Conservation (phyloP, 805 yeast species). For the Candida xiaguanensis region DNA sequence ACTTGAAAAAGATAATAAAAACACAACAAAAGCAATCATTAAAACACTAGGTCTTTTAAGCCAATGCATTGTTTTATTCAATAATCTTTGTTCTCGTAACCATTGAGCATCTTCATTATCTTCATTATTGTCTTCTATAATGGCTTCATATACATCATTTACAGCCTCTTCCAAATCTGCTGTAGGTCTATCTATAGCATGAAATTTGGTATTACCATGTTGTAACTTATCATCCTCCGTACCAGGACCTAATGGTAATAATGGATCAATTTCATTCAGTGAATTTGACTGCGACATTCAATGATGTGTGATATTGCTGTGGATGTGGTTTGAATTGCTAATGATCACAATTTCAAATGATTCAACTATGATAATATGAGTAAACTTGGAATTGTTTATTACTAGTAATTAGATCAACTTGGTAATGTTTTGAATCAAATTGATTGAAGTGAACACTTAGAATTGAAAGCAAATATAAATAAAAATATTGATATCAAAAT, state of each 20-base stretch:
- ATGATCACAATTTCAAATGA: no score
- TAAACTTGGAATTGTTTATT: no score
- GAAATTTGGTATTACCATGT: background rate
- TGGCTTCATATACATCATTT: slow-evolving; percentile 38
- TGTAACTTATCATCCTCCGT: background rate
- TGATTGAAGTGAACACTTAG: background rate
- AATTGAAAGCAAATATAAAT: background rate
- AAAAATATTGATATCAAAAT: background rate
- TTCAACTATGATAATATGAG: no score
- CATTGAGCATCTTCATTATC: slow-evolving; percentile 43
- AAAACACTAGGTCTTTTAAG: slow-evolving; percentile 52
- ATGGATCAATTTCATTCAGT: slow-evolving; percentile 2
- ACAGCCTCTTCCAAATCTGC: slow-evolving; percentile 27
- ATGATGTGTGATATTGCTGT: no score
- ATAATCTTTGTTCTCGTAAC: slow-evolving; percentile 45
- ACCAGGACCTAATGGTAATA: background rate
- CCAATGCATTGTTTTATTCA: slow-evolving; percentile 48
- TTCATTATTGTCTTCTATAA: slow-evolving; percentile 30
- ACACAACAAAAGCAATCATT: slow-evolving; percentile 43
- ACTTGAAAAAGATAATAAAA: slow-evolving; percentile 41
- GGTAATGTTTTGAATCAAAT: background rate
- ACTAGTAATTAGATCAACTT: no score
- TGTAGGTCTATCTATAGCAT: slow-evolving; percentile 6
- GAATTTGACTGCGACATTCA: background rate
- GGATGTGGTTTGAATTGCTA: no score